Evolutionary conservation across 352 stramenopile genomes (phyloP).

Genomic region (Globisporangium nagaii): DNA sequence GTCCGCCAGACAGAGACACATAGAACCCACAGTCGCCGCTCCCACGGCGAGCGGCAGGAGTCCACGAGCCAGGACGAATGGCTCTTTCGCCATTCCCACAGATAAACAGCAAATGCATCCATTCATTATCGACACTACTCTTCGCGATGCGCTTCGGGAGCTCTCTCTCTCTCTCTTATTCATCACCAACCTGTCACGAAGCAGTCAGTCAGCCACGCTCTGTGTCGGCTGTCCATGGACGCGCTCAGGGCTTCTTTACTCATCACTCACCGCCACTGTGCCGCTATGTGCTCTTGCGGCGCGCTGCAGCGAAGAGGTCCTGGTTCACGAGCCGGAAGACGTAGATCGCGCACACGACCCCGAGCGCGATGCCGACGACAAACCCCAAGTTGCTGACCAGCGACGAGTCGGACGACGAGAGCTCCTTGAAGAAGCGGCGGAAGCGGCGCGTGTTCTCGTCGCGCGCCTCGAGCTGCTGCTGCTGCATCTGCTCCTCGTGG

Average conservation of each 20-base stretch:
- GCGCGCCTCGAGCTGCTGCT: background rate
- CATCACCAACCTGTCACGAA: too few relatives aligned
- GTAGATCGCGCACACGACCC: constrained; percentile 42
- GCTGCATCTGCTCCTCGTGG: background rate
- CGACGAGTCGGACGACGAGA: constrained; percentile 24
- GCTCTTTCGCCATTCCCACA: background rate
- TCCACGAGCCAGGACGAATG: constrained; percentile 1
- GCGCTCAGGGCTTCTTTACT: background rate
- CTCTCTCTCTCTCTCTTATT: too few relatives aligned
- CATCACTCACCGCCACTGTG: background rate
- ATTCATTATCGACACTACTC: background rate
- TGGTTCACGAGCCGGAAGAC: constrained; percentile 58
- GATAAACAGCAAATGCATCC: background rate
- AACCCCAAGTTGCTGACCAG: constrained; percentile 23
- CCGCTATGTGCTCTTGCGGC: constrained; percentile 20
- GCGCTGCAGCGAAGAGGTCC: constrained; percentile 7
- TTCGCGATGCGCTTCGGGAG: too few relatives aligned
- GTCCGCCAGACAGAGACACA: background rate
- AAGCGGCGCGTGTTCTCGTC: constrained; percentile 2
- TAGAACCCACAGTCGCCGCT: too few relatives aligned
- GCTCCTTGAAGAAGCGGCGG: constrained; percentile 16
- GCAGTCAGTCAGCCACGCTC: too few relatives aligned
- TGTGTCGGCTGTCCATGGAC: too few relatives aligned
- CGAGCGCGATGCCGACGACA: constrained; percentile 37
- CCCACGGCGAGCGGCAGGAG: too few relatives aligned